phyloP scores from a whole-genome alignment of 2,329 filamentous ascomycete genomes.

The Hypoxylon sp. region DNA sequence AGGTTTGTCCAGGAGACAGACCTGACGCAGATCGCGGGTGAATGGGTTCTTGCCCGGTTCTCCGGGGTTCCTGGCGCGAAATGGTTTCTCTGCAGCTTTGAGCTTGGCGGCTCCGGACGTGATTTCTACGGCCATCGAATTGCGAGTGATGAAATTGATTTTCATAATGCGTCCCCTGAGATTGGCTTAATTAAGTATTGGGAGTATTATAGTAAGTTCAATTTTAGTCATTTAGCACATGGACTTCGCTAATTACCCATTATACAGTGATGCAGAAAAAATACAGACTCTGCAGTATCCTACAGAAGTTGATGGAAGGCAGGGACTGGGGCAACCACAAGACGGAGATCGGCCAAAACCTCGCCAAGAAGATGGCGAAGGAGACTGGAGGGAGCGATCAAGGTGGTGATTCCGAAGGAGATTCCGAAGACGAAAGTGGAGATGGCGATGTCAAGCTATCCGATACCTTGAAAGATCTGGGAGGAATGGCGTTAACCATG shows the following conservation, averaged over 20 bases:
- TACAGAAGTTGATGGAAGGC: slow-evolving; percentile 47
- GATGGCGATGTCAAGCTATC: slow-evolving; percentile 33
- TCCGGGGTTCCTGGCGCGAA: slow-evolving; percentile 51
- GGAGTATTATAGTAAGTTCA: slow-evolving; percentile 48
- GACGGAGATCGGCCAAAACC: slow-evolving; percentile 33
- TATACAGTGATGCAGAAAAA: slow-evolving; percentile 49
- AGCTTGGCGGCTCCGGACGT: slow-evolving; percentile 49
- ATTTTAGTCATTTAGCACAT: neutral
- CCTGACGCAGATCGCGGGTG: slow-evolving; percentile 51
- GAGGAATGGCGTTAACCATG: slow-evolving; percentile 42
- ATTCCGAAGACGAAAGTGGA: slow-evolving; percentile 37
- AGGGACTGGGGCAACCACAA: slow-evolving; percentile 38
- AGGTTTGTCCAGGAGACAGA: slow-evolving; percentile 52
- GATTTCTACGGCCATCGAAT: slow-evolving; percentile 53
- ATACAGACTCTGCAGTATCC: slow-evolving; percentile 50
- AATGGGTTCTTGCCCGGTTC: slow-evolving; percentile 56
- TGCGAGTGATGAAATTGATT: slow-evolving; percentile 55
- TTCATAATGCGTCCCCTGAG: slow-evolving; percentile 51
- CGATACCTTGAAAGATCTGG: slow-evolving; percentile 36
- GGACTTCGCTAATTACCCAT: neutral
- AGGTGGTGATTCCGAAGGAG: slow-evolving; percentile 31
- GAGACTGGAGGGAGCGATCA: slow-evolving; percentile 37
- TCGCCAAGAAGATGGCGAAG: slow-evolving; percentile 27
- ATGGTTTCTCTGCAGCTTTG: slow-evolving; percentile 55
- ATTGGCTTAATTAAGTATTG: slow-evolving; percentile 49